Percentiles rank a stretch among this genome's conserved stretches.
phyloP scores from a whole-genome alignment of 78 protist genomes.

The Dictyostelium capitatum region DNA sequence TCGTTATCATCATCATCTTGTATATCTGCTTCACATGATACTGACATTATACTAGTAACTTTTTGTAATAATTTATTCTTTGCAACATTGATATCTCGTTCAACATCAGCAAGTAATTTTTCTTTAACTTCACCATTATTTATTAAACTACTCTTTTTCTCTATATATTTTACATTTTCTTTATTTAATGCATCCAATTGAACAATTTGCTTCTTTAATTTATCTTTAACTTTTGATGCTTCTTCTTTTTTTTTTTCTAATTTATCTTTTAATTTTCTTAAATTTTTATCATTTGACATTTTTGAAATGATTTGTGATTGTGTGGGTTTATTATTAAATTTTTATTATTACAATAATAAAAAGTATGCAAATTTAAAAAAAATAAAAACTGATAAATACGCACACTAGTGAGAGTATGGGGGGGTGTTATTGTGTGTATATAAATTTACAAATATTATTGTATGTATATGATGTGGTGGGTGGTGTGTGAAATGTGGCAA shows the following conservation, averaged over 20 bases:
- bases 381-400: too few relatives aligned
- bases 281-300: conserved; percentile 11
- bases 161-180: not conserved
- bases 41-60: not conserved
- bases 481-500: too few relatives aligned
- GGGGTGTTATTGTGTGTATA: too few relatives aligned
- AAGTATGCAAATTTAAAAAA: too few relatives aligned
- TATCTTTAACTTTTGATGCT: not conserved
- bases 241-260: conserved; percentile 13
- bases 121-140: not conserved
- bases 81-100: not conserved
- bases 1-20: not conserved
- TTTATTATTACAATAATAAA: too few relatives aligned
- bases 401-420: too few relatives aligned
- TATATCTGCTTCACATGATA: not conserved
- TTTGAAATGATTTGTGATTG: too few relatives aligned
- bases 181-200: not conserved
- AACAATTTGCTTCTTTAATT: not conserved
- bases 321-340: too few relatives aligned
- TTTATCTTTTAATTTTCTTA: conserved; percentile 14
- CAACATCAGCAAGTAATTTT: not conserved
- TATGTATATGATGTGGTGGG: too few relatives aligned
- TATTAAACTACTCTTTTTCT: not conserved
- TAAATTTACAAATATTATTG: too few relatives aligned
- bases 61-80: not conserved